phyloP scores from a whole-genome alignment of 140 eudicot genomes.

The Flaveria floridana region DNA sequence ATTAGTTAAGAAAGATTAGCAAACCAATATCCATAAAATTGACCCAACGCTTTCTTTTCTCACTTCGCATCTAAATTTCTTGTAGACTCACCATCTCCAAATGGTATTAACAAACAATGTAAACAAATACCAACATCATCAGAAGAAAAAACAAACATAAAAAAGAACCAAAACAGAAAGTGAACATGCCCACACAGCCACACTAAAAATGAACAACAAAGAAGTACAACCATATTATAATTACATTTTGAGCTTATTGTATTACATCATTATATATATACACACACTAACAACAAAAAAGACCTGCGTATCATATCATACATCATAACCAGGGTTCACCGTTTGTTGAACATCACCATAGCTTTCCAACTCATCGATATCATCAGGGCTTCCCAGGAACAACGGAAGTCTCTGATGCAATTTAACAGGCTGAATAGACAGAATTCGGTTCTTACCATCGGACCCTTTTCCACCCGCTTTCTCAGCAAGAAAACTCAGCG shows the following conservation, averaged over 20 bases:
- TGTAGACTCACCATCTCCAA: no score
- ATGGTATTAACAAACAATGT: no score
- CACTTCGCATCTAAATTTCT: no score
- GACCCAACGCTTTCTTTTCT: no score
- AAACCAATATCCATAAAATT: no score
- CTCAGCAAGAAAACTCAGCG: constrained; percentile 75
- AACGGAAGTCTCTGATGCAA: constrained; percentile 90
- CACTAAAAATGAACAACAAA: no score
- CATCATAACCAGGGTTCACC: constrained; percentile 96
- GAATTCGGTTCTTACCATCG: constrained; percentile 76
- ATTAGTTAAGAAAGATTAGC: no score
- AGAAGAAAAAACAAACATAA: no score
- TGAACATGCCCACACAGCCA: no score
- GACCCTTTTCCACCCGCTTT: constrained; percentile 97
- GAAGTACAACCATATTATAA: no score
- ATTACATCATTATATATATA: neutral
- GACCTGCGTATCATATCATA: constrained; percentile 34
- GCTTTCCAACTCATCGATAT: constrained; percentile 91
- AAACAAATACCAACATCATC: no score
- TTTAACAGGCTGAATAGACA: constrained; percentile 75
- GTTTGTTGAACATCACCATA: constrained; percentile 92
- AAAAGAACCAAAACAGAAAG: no score
- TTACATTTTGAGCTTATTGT: neutral
- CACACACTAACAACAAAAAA: neutral
- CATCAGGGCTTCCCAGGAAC: constrained; percentile 83